Conservation (phyloP, 768 basidiomycete genomes). For the Naematelia aurantialba region DNA sequence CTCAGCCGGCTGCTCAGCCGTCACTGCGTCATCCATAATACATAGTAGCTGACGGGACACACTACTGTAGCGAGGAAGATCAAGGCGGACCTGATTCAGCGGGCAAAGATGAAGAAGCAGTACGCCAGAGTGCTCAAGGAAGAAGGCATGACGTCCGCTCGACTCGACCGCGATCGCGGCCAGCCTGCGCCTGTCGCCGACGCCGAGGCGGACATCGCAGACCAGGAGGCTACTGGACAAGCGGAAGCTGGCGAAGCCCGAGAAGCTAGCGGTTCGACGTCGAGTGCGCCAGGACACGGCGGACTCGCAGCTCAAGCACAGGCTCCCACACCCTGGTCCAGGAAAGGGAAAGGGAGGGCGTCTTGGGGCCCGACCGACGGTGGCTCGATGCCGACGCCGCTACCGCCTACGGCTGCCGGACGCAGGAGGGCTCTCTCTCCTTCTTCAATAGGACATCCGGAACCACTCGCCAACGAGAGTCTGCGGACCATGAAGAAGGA, state of each 20-base stretch:
- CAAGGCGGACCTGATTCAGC: constrained; percentile 46
- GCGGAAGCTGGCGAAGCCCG: constrained; percentile 15
- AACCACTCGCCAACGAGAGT: constrained; percentile 13
- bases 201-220: constrained; percentile 12
- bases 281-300: no score
- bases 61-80: constrained; percentile 45
- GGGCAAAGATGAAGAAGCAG: constrained; percentile 47
- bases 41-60: not conserved
- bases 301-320: not conserved
- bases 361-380: not conserved
- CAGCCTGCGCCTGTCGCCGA: constrained; percentile 45
- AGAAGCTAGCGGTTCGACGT: no score
- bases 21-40: constrained; percentile 1
- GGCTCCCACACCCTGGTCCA: not conserved
- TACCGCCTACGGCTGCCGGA: constrained; percentile 7
- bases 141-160: constrained; percentile 69
- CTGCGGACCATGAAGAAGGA: constrained; percentile 38
- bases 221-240: constrained; percentile 24
- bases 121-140: constrained; percentile 73
- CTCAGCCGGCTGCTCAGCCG: not conserved
- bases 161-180: constrained; percentile 54
- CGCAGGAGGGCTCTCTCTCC: constrained; percentile 28
- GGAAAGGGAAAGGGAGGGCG: constrained; percentile 7
- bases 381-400: no score
- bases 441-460: constrained; percentile 9